phyloP scores from a whole-genome alignment of 352 stramenopile species.

The Phytophthora megakarya region DNA sequence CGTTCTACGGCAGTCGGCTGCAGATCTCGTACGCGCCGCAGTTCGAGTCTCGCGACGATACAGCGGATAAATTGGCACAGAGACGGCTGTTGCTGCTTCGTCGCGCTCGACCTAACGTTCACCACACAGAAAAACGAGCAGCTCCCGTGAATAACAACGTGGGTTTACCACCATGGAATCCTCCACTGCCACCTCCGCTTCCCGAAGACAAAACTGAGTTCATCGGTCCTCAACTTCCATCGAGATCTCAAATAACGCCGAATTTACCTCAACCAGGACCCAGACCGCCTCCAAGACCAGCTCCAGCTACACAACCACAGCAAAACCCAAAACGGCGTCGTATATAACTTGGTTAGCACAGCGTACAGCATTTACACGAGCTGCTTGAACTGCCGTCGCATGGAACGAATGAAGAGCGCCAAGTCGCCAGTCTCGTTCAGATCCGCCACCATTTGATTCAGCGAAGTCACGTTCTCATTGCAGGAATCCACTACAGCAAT shows the following conservation, averaged over 20 bases:
- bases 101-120: constrained; percentile 24
- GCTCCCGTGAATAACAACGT: neutral
- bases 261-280: constrained; percentile 1
- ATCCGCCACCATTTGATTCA: constrained; percentile 56
- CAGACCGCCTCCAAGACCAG: constrained; percentile 2
- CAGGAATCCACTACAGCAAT: constrained; percentile 64
- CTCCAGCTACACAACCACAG: too few species aligned
- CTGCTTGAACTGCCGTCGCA: constrained; percentile 80
- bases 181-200: constrained; percentile 18
- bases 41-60: constrained; percentile 63
- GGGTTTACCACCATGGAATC: neutral
- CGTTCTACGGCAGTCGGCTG: constrained; percentile 69
- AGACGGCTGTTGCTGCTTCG: constrained; percentile 59
- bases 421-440: constrained; percentile 76
- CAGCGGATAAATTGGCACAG: constrained; percentile 61
- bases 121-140: neutral
- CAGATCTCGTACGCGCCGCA: constrained; percentile 69
- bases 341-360: constrained; percentile 41
- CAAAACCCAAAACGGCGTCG: constrained; percentile 42
- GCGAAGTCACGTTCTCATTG: constrained; percentile 48
- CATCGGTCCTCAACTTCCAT: constrained; percentile 53
- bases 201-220: constrained; percentile 31
- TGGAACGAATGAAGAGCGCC: constrained; percentile 75
- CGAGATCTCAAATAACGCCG: constrained; percentile 2
- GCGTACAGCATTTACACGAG: constrained; percentile 39